Base-by-base conservation (phyloP, 257 asterid species). In the Solanum bulbocastanum region DNA sequence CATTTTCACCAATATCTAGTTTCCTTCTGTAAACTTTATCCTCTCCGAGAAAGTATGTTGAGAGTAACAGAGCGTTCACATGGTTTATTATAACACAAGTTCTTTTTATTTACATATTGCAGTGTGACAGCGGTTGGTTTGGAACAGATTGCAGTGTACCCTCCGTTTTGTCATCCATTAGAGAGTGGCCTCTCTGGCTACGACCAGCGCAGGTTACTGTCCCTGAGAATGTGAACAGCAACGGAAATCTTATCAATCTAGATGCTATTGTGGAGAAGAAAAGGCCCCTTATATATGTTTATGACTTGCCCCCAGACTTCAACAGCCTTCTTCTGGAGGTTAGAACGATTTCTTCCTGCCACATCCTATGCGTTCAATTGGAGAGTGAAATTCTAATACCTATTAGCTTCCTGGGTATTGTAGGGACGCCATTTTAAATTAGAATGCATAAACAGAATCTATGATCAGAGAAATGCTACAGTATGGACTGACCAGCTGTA, bases 91-190 rank as follows among this genome's bases (percentile, higher is more conserved):
- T 72, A 23, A n/a, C 52, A 44, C 83, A 33, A 44, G n/a, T 20
- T 86, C 84, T 73, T 46, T 44, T 72, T 8, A 3, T 52, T 86
- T 71, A 42, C 88, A 66, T 86, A 72, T 87, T 92, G 91, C 91
- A 97, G 99, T 97, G 99, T 90, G 91, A 89, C 39, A 94, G 86
- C 22, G 98, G 99, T 58, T 97, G 99, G 99, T 95, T 93, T 32
- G 99, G 99, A 87, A 94, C 89, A 83, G 99, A 97, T 91, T 97
- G 99, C 87, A 96, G 99, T 88, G 65, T 92, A 87, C 99, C 99
- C 83, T 95, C 99, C 52, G 94, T 93, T 92, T 73, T 91, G 78
- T 93, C 98, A 49, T 90, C 99, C 87, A 89, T 96, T 65, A 89
- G 76, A 83, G 94, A 92, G 88, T 97, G 98, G 99, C 98, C 99